phyloP scores from a whole-genome alignment of 2,329 filamentous ascomycete species.

The Clarireedia sp. region DNA sequence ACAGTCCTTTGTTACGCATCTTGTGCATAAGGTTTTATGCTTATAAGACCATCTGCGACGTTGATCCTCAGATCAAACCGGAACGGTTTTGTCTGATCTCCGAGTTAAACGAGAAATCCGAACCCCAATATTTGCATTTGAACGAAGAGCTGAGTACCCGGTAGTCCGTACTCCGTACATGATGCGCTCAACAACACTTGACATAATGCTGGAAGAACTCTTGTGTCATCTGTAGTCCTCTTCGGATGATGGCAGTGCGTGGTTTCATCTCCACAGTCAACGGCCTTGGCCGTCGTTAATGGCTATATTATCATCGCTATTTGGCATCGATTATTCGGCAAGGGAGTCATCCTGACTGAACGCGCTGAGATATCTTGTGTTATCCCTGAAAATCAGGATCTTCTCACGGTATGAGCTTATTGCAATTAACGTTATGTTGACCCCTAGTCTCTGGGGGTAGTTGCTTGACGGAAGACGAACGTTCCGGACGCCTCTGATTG shows the following conservation, averaged over 20 bases:
- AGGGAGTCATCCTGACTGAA: neutral
- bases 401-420: slow-evolving; percentile 13
- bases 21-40: slow-evolving; percentile 3
- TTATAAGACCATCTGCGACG: neutral
- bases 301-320: neutral
- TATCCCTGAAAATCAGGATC: too few relatives aligned
- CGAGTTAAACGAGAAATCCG: slow-evolving; percentile 14
- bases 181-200: neutral
- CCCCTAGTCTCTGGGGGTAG: slow-evolving; percentile 5
- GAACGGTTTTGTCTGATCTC: slow-evolving; percentile 22
- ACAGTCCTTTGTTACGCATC: neutral
- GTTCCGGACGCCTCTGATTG: slow-evolving; percentile 15
- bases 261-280: slow-evolving; percentile 17
- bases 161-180: neutral
- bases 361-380: neutral
- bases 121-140: slow-evolving; percentile 12
- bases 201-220: neutral
- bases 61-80: slow-evolving; percentile 21
- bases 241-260: slow-evolving; percentile 16
- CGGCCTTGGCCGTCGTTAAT: slow-evolving; percentile 11
- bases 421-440: slow-evolving; percentile 15
- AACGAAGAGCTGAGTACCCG: neutral
- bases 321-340: slow-evolving; percentile 5
- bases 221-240: neutral
- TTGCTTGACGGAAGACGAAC: slow-evolving; percentile 18